These are phyloP conservation scores for Salix arbutifolia DNA, from an alignment of 345 rosid genomes.

Conservation along the genomic window DNA sequence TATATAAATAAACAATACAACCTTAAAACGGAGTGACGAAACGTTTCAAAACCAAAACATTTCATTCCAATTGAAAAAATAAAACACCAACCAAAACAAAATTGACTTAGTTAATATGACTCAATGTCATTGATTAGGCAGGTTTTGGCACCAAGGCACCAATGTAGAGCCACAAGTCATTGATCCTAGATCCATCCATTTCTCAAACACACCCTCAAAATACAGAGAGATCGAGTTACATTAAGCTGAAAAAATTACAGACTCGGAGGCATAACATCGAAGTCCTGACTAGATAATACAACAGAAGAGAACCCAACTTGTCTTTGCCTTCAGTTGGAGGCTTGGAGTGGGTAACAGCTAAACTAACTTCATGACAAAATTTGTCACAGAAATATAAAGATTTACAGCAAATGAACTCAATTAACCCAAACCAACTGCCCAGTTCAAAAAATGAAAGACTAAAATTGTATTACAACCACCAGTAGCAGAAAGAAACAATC, in stretches of 20 bases:
- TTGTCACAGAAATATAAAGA: not conserved
- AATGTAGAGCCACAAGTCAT: not conserved
- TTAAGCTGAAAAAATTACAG: not conserved
- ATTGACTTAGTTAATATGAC: not conserved
- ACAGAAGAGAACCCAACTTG: conserved; percentile 10
- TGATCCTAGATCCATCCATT: not conserved
- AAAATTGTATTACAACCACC: not conserved
- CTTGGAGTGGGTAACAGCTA: conserved; percentile 12
- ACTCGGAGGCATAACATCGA: conserved; percentile 7
- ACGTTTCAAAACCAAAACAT: no score
- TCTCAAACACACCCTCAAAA: not conserved
- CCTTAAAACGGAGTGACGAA: no score
- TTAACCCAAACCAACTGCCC: conserved; percentile 11
- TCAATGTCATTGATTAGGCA: not conserved
- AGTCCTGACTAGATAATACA: conserved; percentile 9
- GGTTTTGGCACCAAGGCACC: not conserved
- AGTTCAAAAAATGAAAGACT: not conserved
- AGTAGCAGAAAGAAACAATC: not conserved
- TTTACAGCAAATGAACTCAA: conserved; percentile 8
- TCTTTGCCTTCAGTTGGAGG: conserved; percentile 14
- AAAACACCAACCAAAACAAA: no score
- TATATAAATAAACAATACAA: no score
- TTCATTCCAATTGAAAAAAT: no score
- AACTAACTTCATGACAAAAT: conserved; percentile 19
- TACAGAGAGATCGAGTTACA: not conserved